These are phyloP conservation scores for Auxenochlorella pyrenoidosa DNA, from an alignment of 139 green algal genomes.

Conservation along the genomic window DNA sequence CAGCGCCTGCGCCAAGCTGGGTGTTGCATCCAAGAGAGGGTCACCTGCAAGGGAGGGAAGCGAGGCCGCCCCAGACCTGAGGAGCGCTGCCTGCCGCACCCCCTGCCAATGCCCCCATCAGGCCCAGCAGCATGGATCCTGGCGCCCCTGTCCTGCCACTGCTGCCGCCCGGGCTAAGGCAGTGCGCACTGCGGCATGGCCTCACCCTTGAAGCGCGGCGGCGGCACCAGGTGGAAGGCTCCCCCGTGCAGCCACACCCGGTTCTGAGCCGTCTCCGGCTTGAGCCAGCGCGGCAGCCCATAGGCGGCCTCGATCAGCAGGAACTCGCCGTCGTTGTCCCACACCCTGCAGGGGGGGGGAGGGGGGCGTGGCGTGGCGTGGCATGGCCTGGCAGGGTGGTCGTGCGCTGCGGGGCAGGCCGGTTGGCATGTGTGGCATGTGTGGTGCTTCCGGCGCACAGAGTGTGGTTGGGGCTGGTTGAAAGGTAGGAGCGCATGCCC, in stretches of 20 bases:
- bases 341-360: conserved; percentile 53
- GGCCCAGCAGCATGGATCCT: neutral
- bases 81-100: too few species aligned
- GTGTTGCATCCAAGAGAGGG: conserved; percentile 51
- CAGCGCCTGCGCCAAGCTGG: conserved; percentile 54
- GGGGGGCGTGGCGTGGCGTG: too few species aligned
- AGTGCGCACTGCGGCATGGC: neutral
- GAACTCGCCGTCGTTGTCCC: conserved; percentile 97
- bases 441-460: too few species aligned
- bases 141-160: neutral
- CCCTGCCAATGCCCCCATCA: neutral
- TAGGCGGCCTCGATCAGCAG: conserved; percentile 96
- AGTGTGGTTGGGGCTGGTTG: too few species aligned
- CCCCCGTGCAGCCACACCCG: conserved; percentile 80
- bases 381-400: too few species aligned
- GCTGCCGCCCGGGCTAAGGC: neutral
- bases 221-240: conserved; percentile 76
- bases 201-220: conserved; percentile 36
- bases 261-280: conserved; percentile 71
- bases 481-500: too few species aligned
- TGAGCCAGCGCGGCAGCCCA: conserved; percentile 83
- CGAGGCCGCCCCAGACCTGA: neutral
- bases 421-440: too few species aligned
- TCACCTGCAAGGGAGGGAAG: neutral
- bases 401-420: too few species aligned